These are phyloP conservation scores for Anthoceros angustus DNA, from an alignment of 225 moss, liverwort and hornwort species.

Conservation along the genomic window DNA sequence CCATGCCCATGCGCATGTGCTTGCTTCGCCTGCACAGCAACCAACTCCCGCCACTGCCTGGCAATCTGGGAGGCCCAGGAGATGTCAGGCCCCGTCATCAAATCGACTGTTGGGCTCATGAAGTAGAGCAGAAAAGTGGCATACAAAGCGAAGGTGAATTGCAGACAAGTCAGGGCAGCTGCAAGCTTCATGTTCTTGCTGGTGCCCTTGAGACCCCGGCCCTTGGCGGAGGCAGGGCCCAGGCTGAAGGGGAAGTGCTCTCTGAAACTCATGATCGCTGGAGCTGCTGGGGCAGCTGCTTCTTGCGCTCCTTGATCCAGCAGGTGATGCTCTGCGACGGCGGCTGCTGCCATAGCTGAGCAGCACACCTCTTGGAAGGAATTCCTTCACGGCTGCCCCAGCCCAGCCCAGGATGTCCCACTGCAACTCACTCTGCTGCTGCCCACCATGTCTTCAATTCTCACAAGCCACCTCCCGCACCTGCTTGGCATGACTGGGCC, in stretches of 20 bases:
- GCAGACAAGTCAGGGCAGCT: constrained; percentile 74
- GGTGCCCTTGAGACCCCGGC: constrained; percentile 1
- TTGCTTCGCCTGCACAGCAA: constrained; percentile 3
- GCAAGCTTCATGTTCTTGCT: constrained; percentile 53
- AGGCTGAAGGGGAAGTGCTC: background rate
- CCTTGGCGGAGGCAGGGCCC: background rate
- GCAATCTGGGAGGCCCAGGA: constrained; percentile 53
- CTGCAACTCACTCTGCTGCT: no score
- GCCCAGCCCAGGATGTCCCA: no score
- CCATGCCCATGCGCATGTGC: no score
- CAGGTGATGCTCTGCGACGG: no score
- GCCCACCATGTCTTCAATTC: no score
- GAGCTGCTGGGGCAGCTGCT: background rate
- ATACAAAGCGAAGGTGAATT: constrained; percentile 83
- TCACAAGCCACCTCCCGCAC: no score
- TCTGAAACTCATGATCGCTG: constrained; percentile 2
- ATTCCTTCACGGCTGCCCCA: no score
- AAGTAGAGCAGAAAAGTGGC: constrained; percentile 75
- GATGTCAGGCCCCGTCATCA: constrained; percentile 39
- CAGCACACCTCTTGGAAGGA: no score
- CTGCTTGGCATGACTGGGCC: no score
- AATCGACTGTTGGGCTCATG: constrained; percentile 75
- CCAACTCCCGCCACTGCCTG: constrained; percentile 52
- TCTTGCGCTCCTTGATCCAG: no score
- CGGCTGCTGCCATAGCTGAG: no score